Percentiles rank a stretch among this genome's conserved stretches.
These are phyloP conservation scores for Clonostachys chloroleuca DNA, from an alignment of 2,329 filamentous ascomycete genomes.

Conservation along the genomic window DNA sequence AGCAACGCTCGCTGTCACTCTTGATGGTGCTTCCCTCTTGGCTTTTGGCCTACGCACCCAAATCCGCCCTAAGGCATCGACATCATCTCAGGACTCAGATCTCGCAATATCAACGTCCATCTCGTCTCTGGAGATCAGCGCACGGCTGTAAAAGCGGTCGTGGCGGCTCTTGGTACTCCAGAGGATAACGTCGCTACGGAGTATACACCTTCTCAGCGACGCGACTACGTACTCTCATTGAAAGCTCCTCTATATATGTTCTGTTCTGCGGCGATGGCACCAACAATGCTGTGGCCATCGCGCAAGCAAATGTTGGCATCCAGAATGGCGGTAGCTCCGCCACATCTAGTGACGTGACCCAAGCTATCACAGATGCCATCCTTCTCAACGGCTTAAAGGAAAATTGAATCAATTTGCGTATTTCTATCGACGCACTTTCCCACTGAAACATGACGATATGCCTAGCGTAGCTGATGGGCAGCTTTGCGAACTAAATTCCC, in stretches of 20 bases:
- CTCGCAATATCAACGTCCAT: constrained; percentile 40
- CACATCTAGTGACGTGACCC: constrained; percentile 44
- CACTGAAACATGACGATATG: too few species aligned
- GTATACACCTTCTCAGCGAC: constrained; percentile 49
- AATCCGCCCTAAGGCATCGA: constrained; percentile 28
- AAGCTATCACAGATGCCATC: constrained; percentile 51
- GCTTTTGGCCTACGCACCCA: constrained; percentile 42
- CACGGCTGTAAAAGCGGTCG: constrained; percentile 37
- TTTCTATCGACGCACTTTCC: too few species aligned
- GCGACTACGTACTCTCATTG: constrained; percentile 42
- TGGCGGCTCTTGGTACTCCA: constrained; percentile 29
- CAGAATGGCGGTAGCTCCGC: constrained; percentile 41
- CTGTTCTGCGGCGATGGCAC: constrained; percentile 61
- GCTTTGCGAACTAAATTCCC: too few species aligned
- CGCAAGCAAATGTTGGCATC: constrained; percentile 54
- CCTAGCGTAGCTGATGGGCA: too few species aligned
- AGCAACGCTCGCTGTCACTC: constrained; percentile 18
- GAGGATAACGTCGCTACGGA: constrained; percentile 31
- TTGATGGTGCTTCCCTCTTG: constrained; percentile 22
- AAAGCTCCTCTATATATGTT: constrained; percentile 20
- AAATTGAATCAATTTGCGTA: neutral
- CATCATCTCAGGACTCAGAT: constrained; percentile 38
- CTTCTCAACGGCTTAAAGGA: constrained; percentile 47
- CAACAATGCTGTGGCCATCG: constrained; percentile 58
- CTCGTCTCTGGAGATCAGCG: constrained; percentile 54